These are phyloP conservation scores for Nidularia pulvinata DNA, from an alignment of 768 basidiomycete genomes.

Conservation along the genomic window DNA sequence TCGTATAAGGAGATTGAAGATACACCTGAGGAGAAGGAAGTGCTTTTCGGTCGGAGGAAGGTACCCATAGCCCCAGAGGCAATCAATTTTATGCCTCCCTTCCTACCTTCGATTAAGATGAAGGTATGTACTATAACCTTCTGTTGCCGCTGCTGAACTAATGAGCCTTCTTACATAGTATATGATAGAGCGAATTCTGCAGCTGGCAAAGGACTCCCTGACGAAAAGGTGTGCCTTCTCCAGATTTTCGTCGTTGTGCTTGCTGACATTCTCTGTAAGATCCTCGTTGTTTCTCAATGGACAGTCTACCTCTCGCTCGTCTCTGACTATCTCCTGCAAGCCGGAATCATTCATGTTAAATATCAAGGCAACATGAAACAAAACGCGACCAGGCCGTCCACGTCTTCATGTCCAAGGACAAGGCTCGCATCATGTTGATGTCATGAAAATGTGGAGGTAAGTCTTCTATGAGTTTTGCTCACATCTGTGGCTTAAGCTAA, in stretches of 20 bases:
- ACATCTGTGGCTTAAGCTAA: neutral
- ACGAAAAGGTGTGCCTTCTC: slow-evolving; percentile 52
- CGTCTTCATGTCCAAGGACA: slow-evolving; percentile 60
- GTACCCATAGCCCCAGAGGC: slow-evolving; percentile 22
- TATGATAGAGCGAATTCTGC: slow-evolving; percentile 58
- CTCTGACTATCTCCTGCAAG: slow-evolving; percentile 57
- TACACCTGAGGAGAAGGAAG: slow-evolving; percentile 36
- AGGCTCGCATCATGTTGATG: slow-evolving; percentile 61
- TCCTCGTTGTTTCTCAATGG: slow-evolving; percentile 73
- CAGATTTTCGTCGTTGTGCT: neutral
- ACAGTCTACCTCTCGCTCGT: slow-evolving; percentile 62
- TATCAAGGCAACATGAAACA: slow-evolving; percentile 65
- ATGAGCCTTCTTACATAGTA: slow-evolving; percentile 21
- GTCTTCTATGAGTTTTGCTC: slow-evolving; percentile 1
- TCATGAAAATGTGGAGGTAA: slow-evolving; percentile 62
- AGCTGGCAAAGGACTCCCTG: slow-evolving; percentile 43
- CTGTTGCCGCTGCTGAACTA: neutral
- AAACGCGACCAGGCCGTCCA: slow-evolving; percentile 56
- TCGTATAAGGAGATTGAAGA: slow-evolving; percentile 40
- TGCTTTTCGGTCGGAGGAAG: slow-evolving; percentile 34
- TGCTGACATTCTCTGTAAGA: slow-evolving; percentile 26
- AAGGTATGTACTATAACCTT: slow-evolving; percentile 36
- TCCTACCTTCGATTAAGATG: slow-evolving; percentile 77
- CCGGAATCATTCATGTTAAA: slow-evolving; percentile 53
- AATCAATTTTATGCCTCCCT: slow-evolving; percentile 47